Conservation (phyloP, 768 basidiomycete genomes). For the Russula sp. region DNA sequence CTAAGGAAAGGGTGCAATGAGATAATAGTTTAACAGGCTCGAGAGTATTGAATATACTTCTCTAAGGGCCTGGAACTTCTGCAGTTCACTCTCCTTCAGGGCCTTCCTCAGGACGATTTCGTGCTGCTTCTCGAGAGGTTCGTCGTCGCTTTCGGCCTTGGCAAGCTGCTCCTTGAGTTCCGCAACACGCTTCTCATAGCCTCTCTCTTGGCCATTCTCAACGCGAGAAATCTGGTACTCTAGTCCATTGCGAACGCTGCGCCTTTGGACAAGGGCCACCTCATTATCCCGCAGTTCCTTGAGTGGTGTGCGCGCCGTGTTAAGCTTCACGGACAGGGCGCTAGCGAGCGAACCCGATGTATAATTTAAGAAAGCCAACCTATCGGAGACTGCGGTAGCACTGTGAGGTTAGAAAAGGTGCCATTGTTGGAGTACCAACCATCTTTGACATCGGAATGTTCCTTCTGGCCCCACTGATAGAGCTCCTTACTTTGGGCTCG, state of each 20-base stretch:
- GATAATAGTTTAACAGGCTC: neutral
- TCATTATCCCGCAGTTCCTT: conserved; percentile 74
- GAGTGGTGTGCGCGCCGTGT: conserved; percentile 55
- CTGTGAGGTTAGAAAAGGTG: neutral
- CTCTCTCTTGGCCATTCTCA: conserved; percentile 59
- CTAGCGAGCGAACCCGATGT: conserved; percentile 60
- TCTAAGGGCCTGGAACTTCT: conserved; percentile 75
- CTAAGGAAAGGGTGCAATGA: conserved; percentile 31
- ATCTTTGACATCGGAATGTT: conserved; percentile 68
- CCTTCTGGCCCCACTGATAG: conserved; percentile 75
- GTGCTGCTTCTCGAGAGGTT: conserved; percentile 59
- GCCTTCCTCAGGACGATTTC: conserved; percentile 70
- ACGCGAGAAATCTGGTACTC: conserved; percentile 54
- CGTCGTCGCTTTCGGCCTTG: conserved; percentile 57
- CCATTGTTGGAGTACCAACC: conserved; percentile 34
- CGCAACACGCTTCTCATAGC: conserved; percentile 55
- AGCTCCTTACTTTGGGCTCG: conserved; percentile 78
- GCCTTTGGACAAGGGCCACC: conserved; percentile 48
- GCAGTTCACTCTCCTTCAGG: conserved; percentile 61
- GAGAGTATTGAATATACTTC: conserved; percentile 43
- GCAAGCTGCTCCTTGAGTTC: conserved; percentile 67
- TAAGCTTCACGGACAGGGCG: conserved; percentile 53
- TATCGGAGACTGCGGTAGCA: conserved; percentile 49
- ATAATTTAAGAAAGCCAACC: conserved; percentile 76
- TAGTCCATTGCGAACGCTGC: conserved; percentile 50